Evolutionary conservation across 2,329 filamentous ascomycete species (phyloP).

Genomic region (Aspergillus tubingensis): DNA sequence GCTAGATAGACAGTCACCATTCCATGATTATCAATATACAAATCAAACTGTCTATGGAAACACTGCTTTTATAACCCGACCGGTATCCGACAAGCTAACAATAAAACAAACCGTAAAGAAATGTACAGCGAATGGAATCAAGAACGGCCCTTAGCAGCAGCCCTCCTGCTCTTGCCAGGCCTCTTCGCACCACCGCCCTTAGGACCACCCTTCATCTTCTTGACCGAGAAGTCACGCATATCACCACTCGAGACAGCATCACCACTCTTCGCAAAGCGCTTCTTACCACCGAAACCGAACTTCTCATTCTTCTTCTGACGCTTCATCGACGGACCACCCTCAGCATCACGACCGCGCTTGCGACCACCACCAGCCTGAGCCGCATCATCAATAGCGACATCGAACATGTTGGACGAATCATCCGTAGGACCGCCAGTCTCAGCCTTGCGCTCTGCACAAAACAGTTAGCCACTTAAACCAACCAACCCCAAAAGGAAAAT

Average conservation of each 20-base stretch:
- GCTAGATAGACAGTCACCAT: slow-evolving; percentile 5
- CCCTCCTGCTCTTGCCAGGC: slow-evolving; percentile 54
- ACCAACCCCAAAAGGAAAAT: neutral
- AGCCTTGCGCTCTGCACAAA: slow-evolving; percentile 71
- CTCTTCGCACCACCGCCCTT: slow-evolving; percentile 49
- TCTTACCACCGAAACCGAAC: slow-evolving; percentile 95
- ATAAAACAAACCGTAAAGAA: slow-evolving; percentile 1
- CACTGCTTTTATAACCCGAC: slow-evolving; percentile 8
- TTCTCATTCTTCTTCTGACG: slow-evolving; percentile 92
- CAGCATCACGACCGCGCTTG: slow-evolving; percentile 45
- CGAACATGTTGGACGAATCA: slow-evolving; percentile 80
- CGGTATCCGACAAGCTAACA: slow-evolving; percentile 13
- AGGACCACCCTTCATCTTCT: slow-evolving; percentile 73
- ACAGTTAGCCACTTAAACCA: neutral
- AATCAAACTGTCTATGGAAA: neutral
- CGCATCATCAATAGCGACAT: slow-evolving; percentile 77
- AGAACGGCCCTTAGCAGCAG: slow-evolving; percentile 35
- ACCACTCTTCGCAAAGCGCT: slow-evolving; percentile 85
- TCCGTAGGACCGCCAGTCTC: slow-evolving; percentile 63
- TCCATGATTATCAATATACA: slow-evolving; percentile 6
- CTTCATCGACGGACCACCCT: slow-evolving; percentile 58
- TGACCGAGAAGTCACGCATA: slow-evolving; percentile 74
- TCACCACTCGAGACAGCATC: slow-evolving; percentile 83
- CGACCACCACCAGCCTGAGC: slow-evolving; percentile 56
- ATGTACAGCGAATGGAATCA: slow-evolving; percentile 7